phyloP scores from a whole-genome alignment of 2,329 filamentous ascomycete species.

The Monilinia laxa region DNA sequence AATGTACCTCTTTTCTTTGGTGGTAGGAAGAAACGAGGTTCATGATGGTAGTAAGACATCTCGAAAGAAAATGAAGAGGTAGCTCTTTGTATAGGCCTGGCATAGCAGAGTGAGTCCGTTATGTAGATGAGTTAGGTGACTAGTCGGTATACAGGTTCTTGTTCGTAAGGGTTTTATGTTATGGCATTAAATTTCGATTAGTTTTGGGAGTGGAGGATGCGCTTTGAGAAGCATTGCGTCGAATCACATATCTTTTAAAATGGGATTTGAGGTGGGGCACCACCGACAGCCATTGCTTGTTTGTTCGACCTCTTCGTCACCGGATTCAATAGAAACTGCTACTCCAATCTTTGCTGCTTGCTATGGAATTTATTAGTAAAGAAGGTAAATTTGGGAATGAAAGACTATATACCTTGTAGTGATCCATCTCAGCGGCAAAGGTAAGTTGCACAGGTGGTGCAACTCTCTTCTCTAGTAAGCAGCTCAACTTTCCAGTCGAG shows the following conservation, averaged over 20 bases:
- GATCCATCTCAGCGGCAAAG: conserved; percentile 95
- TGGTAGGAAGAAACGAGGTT: conserved; percentile 23
- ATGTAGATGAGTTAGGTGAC: conserved; percentile 5
- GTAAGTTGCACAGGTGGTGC: conserved; percentile 89
- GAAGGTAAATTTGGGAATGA: not conserved
- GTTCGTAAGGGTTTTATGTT: conserved; percentile 22
- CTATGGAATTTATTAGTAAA: conserved; percentile 51
- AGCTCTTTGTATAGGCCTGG: conserved; percentile 25
- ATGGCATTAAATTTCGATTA: conserved; percentile 38
- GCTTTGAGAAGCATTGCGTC: conserved; percentile 14
- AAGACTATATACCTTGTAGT: conserved; percentile 73
- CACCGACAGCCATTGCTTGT: conserved; percentile 64
- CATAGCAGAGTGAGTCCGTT: conserved; percentile 27
- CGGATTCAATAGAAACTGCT: conserved; percentile 86
- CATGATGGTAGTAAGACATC: conserved; percentile 37
- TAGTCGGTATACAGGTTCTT: conserved; percentile 27
- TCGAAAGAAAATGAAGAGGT: conserved; percentile 32
- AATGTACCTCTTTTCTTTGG: conserved; percentile 17
- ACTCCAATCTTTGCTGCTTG: conserved; percentile 94
- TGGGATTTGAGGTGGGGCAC: conserved; percentile 55
- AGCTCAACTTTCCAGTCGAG: conserved; percentile 89
- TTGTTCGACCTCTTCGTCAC: conserved; percentile 81
- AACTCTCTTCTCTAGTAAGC: conserved; percentile 92
- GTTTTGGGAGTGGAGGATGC: conserved; percentile 26
- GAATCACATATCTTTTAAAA: conserved; percentile 52